A percentile compares a stretch with the other conserved stretches of the same genome.
Conservation (phyloP, 331 rosid genomes). For the Dryas integrifolia region DNA sequence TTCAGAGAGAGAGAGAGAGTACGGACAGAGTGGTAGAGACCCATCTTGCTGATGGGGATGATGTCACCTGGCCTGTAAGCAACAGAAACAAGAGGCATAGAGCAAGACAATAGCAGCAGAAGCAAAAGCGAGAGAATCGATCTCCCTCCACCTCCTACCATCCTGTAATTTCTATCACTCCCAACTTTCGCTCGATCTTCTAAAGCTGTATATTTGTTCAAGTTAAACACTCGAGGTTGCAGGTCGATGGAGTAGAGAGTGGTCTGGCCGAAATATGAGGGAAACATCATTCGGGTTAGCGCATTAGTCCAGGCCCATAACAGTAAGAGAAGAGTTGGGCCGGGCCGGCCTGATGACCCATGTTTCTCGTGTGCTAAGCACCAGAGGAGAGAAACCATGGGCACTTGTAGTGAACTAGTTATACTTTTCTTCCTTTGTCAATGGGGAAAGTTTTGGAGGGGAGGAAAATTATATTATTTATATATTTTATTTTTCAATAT, state of each 20-base stretch:
- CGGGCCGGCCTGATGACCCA: neutral
- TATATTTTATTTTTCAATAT: no score
- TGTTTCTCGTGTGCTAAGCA: no score
- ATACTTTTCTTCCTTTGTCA: no score
- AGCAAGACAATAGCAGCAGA: slow-evolving; percentile 21
- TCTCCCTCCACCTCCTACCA: slow-evolving; percentile 21
- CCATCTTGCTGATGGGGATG: slow-evolving; percentile 96
- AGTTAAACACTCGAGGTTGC: neutral
- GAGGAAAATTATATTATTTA: no score
- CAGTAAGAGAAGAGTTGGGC: neutral
- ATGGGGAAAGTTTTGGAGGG: no score
- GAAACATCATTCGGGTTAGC: neutral
- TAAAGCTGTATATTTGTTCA: neutral
- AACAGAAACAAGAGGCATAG: slow-evolving; percentile 25
- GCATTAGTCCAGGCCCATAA: no score
- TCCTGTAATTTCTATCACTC: slow-evolving; percentile 13
- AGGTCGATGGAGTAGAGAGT: neutral
- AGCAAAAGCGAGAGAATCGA: slow-evolving; percentile 26
- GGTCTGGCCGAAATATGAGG: neutral
- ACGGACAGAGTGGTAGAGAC: slow-evolving; percentile 91
- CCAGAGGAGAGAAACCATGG: no score
- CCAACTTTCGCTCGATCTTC: slow-evolving; percentile 4
- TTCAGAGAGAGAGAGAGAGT: neutral
- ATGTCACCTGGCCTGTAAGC: slow-evolving; percentile 86
- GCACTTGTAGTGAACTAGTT: no score